These are phyloP conservation scores for Cutaneotrichosporon sp. DNA, from an alignment of 1,284 basidiomycete species.

Conservation along the genomic window DNA sequence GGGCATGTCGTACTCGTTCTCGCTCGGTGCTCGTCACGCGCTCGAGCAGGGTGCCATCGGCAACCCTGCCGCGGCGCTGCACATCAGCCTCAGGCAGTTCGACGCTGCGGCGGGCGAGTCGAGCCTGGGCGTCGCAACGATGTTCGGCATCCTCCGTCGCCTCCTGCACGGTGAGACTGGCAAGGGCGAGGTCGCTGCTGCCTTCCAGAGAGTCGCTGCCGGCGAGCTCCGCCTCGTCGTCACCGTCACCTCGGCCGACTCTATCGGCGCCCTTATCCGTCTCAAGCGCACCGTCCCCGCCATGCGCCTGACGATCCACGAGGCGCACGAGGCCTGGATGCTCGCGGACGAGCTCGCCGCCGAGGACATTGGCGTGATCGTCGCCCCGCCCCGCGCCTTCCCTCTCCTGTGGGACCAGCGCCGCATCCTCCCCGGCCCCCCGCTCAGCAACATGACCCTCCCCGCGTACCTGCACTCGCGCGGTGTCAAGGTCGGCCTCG, in stretches of 20 bases:
- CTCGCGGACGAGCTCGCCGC: conserved; percentile 71
- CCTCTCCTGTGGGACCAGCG: conserved; percentile 68
- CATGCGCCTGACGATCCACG: conserved; percentile 60
- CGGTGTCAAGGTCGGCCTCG: conserved; percentile 74
- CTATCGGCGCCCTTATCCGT: conserved; percentile 71
- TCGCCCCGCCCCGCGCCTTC: conserved; percentile 65
- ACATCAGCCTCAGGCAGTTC: conserved; percentile 60
- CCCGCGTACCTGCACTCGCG: conserved; percentile 64
- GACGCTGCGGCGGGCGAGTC: conserved; percentile 39
- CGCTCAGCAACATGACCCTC: conserved; percentile 66
- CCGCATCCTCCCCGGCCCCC: conserved; percentile 72
- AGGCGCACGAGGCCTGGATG: conserved; percentile 67
- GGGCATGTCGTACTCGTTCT: conserved; percentile 69
- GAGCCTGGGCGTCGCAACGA: conserved; percentile 63
- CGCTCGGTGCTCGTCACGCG: conserved; percentile 63
- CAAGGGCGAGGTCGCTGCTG: conserved; percentile 56
- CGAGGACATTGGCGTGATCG: conserved; percentile 70
- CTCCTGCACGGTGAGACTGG: conserved; percentile 57
- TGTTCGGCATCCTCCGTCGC: conserved; percentile 68
- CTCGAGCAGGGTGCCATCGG: conserved; percentile 70
- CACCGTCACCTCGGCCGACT: conserved; percentile 68
- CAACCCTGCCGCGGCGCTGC: conserved; percentile 68
- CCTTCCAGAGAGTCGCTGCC: conserved; percentile 62
- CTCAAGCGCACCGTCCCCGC: conserved; percentile 62
- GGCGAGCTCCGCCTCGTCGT: conserved; percentile 69